Percentiles rank a stretch among this genome's conserved stretches.
Evolutionary conservation across 495 filamentous ascomycete genomes (phyloP).

Genomic region (Neurospora sp.): DNA sequence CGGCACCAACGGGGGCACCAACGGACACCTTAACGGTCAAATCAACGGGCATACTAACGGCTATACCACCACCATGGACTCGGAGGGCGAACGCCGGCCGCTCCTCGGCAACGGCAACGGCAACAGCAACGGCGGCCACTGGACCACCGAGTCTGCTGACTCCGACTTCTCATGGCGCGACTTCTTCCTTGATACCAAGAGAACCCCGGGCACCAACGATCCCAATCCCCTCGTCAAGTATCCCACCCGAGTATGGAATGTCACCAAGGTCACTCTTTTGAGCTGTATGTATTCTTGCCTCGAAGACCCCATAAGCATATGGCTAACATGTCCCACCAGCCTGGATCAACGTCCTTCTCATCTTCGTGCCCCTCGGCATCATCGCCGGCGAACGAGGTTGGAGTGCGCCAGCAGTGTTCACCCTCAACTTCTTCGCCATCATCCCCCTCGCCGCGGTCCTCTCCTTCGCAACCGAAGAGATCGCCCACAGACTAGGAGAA

Average conservation of each 20-base stretch:
- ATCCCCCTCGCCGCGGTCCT: constrained; percentile 85
- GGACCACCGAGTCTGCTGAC: background rate
- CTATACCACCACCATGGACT: background rate
- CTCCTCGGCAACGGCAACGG: background rate
- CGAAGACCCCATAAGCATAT: too few relatives aligned
- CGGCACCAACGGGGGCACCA: background rate
- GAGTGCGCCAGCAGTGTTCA: constrained; percentile 69
- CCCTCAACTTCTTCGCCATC: constrained; percentile 92
- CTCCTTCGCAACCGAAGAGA: constrained; percentile 92
- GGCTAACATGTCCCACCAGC: constrained; percentile 26
- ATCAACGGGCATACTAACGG: background rate
- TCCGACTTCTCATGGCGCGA: constrained; percentile 14
- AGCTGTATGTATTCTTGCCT: constrained; percentile 50
- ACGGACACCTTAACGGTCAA: background rate
- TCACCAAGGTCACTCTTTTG: constrained; percentile 42
- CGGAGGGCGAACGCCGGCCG: background rate
- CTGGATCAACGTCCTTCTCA: constrained; percentile 76
- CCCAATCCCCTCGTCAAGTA: constrained; percentile 45
- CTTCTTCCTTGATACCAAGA: constrained; percentile 35
- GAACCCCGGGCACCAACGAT: constrained; percentile 38
- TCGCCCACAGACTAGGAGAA: constrained; percentile 74
- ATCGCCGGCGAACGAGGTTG: constrained; percentile 61
- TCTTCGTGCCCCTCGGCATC: constrained; percentile 88
- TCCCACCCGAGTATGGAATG: constrained; percentile 43
- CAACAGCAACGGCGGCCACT: background rate